These are phyloP conservation scores for Plasmopara muralis DNA, from an alignment of 352 stramenopile genomes.

Conservation along the genomic window DNA sequence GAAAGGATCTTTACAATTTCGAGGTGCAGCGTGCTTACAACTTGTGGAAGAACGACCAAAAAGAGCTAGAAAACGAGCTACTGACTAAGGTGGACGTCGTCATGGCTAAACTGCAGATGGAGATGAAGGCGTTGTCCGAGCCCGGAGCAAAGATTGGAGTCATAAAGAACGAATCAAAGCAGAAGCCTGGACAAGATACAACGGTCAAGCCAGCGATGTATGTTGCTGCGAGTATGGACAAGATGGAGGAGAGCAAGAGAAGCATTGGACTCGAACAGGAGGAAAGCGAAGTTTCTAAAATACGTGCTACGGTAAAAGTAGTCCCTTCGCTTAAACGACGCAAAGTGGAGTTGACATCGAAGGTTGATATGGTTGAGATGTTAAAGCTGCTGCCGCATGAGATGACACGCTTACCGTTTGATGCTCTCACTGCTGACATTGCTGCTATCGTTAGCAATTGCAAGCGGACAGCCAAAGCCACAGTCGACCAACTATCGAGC, in stretches of 20 bases:
- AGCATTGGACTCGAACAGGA: conserved; percentile 13
- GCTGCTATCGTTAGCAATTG: conserved; percentile 37
- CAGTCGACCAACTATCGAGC: conserved; percentile 21
- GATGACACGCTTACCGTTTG: conserved; percentile 41
- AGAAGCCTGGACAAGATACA: not conserved
- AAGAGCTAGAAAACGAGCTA: conserved; percentile 48
- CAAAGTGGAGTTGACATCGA: conserved; percentile 29
- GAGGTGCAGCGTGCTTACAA: conserved; percentile 66
- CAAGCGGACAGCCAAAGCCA: conserved; percentile 23
- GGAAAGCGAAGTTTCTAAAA: conserved; percentile 24
- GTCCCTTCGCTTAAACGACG: conserved; percentile 32
- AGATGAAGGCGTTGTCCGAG: conserved; percentile 40
- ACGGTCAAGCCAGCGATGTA: conserved; percentile 8
- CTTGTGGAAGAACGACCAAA: conserved; percentile 57
- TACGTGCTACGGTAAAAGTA: conserved; percentile 6
- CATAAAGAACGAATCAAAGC: conserved; percentile 5
- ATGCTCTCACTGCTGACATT: conserved; percentile 55
- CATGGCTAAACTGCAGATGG: conserved; percentile 34
- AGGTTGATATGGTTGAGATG: conserved; percentile 14
- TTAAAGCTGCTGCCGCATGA: conserved; percentile 34
- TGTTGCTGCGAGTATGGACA: conserved; percentile 12
- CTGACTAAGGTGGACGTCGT: conserved; percentile 41
- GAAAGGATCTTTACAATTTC: conserved; percentile 69
- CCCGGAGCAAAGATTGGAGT: conserved; percentile 14
- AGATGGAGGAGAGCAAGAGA: conserved; percentile 8